Evolutionary conservation across 345 rosid species (phyloP).

Genomic region (Pistacia vera): DNA sequence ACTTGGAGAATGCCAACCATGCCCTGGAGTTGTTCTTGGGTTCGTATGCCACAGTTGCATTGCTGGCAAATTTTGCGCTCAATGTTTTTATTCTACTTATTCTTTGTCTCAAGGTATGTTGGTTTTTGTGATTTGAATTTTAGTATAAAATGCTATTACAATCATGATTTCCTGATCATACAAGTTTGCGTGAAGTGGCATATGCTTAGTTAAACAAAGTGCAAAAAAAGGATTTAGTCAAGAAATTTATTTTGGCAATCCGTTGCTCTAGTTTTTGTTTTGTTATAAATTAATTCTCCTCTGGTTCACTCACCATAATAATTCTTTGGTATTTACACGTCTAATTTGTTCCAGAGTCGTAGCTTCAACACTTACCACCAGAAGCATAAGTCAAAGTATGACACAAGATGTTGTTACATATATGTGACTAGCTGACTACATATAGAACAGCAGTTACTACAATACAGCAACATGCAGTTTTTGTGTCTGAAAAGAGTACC

Average conservation of each 20-base stretch:
- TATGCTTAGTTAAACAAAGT: neutral
- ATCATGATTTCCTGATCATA: neutral
- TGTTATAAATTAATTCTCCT: neutral
- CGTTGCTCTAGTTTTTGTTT: constrained; percentile 4
- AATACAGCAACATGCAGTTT: too few species aligned
- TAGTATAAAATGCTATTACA: constrained; percentile 6
- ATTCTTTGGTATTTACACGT: too few species aligned
- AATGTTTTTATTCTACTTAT: constrained; percentile 74
- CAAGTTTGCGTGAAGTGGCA: neutral
- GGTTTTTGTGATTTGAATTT: constrained; percentile 5
- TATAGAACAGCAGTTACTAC: too few species aligned
- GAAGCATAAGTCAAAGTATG: too few species aligned
- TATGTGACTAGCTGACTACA: too few species aligned
- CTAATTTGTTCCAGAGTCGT: too few species aligned
- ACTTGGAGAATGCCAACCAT: constrained; percentile 50
- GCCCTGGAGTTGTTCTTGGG: constrained; percentile 63
- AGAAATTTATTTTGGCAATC: neutral
- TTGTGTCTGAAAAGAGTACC: too few species aligned
- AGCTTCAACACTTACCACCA: too few species aligned
- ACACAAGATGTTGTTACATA: too few species aligned
- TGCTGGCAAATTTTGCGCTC: constrained; percentile 75
- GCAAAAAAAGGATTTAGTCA: neutral
- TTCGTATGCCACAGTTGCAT: constrained; percentile 62
- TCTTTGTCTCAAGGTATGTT: constrained; percentile 81
- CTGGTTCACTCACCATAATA: too few species aligned